Base-by-base conservation (phyloP, 495 filamentous ascomycete species). In the Podospora appendiculata region DNA sequence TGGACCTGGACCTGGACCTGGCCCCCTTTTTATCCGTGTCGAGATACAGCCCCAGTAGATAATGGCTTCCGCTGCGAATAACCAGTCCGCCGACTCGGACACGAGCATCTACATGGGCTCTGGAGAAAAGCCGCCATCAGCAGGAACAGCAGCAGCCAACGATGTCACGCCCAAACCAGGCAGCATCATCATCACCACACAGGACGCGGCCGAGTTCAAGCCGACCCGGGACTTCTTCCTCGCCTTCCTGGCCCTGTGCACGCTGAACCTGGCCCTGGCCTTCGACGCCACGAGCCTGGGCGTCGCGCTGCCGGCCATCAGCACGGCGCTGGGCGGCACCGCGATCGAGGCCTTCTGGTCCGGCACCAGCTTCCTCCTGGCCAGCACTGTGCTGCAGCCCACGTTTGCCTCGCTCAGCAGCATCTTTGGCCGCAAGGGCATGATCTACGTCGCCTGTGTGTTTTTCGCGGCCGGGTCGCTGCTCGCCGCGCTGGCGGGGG, bases 281-380 rank as follows among this genome's bases (percentile, higher is more conserved):
- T 68, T 90, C 16, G 87, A 90, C 65, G 85, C 84, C 1, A 90
- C 87, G 3, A 87, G 83, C 2, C 70, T 90, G 13, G 83, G 81
- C 8, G 84, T 90, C 17, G 87, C 87, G 4, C 62, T 90, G 42
- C 86, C 87, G 1, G 77, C 72, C 12, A 80, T 84, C 47, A 70
- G 78, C 16, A 51, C 65, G 8, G 66, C 67, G 8, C 68, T 83
- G 11, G 48, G 68, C 32, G 79, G 79, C 18, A 73, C 72, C 0
- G 78, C 79, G 12, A 72, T 88, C 54, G 71, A 83, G 54, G 76
- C 79, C 32, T 83, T 82, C 63, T 83, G 80, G 80, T 62, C 73
- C 7, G 79, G 77, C 1, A 79, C 78, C 3, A 74, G 74, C 5
- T 84, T 79, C 61, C 64, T 81, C 14, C 60, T 84, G 9, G 68